Evolutionary conservation across 2,329 filamentous ascomycete species (phyloP), one percentile per base, ranked within the genome.

Genomic region (Alternaria gaisen): DNA sequence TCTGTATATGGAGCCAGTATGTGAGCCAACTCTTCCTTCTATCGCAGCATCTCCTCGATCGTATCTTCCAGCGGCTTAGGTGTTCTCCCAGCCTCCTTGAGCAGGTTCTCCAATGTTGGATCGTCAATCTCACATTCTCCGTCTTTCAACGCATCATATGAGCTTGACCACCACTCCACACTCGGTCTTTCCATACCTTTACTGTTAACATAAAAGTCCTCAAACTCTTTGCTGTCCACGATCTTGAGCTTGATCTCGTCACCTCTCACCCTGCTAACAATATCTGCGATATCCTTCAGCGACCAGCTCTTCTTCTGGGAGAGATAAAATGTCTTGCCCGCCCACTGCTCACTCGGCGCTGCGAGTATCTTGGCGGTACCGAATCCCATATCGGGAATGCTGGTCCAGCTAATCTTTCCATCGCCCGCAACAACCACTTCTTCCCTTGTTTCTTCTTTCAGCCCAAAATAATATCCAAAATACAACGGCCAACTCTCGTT

Each of bases 401-500:
- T 63, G 0, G 81, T 83, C 81, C 82, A 84, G 53, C 71, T 78
- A 3, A 83, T 74, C 7, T 68, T 70, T 7, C 80, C 73, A 62
- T 83, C 81, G 0, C 81, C 82, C 0, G 75, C 81, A 9, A 80
- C 72, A 0, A 81, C 38, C 1, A 83, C 71, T 40, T 81, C 77
- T 1, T 42, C 69, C 51, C 81, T 66, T 0, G 66, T 65, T 40
- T 83, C 81, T 3, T 72, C 60, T 10, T 71, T 72, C 2, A 77
- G 41, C 0, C 63, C 63, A 12, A 76, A 76, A 48, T 79, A 83
- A 54, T 83, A 80, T 0, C 82, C 81, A 20, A 83, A 76, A 60
- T 83, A 83, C 20, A 83, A 64, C 7, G 81, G 82, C 82, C 82
- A 84, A 54, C 74, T 79, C 68, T 83, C 81, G 46, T 80, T 82